Evolutionary conservation across 345 rosid species (phyloP), one percentile per base, ranked within the genome.

Genomic region (Eucalyptus regnans): DNA sequence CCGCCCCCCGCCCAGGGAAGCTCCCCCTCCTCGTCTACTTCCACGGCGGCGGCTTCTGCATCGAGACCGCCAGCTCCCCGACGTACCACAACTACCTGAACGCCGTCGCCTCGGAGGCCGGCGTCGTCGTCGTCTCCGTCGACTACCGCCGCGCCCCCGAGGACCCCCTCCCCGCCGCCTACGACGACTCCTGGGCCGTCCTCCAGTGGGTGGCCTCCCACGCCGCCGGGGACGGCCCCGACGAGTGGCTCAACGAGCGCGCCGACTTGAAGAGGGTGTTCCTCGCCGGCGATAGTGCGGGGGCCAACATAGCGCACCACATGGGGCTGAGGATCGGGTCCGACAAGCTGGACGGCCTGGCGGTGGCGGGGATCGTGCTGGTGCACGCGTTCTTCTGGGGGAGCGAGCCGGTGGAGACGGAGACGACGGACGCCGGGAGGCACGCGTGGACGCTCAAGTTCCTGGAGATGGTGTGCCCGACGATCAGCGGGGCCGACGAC

Each of bases 21-120:
- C 93, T 95, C n/a, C 94, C 95, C 2, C 66, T 94, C 48, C 87
- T 95, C 9, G 91, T 92, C 60, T 92, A 91, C 87, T 90, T 90
- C 84, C 93, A 94, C 56, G 94, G 94, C 9, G 95, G 94, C 9
- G 94, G 84, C 60, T 94, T 91, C 23, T 86, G 76, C 86, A 11
- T 91, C n/a, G 91, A 91, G 25, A 12, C 91, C 44, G 87, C 92
- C 52, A 87, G 85, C 85, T 91, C 94, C 15, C 91, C 93, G 20
- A n/a, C 60, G 44, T 92, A 90, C 88, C 93, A 93, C 27, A 89
- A 88, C 80, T 89, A 86, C 90, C 90, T 91, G 12, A 92, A 91
- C 87, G 1, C 86, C 51, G 76, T 94, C 12, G 93, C 68, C 31
- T 86, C 91, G 1, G 86, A 89, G 41, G 92, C 92, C 9, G 68